Evolutionary conservation across 176 grass and related monocot species (phyloP).

Genomic region (Aegilops sharonensis): DNA sequence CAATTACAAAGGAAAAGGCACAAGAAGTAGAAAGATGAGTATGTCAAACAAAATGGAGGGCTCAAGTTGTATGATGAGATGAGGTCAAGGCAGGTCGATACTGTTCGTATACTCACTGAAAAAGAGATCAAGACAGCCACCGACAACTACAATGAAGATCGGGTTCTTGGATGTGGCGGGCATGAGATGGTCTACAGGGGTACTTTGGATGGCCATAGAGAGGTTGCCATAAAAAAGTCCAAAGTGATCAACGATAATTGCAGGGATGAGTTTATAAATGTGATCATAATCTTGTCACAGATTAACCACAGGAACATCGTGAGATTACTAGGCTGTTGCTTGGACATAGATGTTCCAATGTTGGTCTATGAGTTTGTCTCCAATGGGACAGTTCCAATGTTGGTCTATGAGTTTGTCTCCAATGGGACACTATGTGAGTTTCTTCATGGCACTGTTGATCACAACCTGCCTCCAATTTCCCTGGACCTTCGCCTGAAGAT

Average conservation of each 20-base stretch:
- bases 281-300: constrained; percentile 40
- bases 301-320: constrained; percentile 40
- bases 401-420: constrained; percentile 43
- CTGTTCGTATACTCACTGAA: background rate
- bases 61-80: constrained; percentile 41
- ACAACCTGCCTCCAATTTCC: background rate
- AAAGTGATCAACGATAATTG: constrained; percentile 27
- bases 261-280: constrained; percentile 33
- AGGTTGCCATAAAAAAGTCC: constrained; percentile 25
- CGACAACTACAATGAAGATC: constrained; percentile 15
- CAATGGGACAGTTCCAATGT: background rate
- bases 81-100: constrained; percentile 32
- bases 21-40: constrained; percentile 23
- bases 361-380: constrained; percentile 42
- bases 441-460: background rate
- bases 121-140: constrained; percentile 30
- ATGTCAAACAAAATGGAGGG: constrained; percentile 47
- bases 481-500: constrained; percentile 26
- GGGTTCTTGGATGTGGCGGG: constrained; percentile 42
- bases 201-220: background rate
- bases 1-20: constrained; percentile 36
- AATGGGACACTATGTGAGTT: constrained; percentile 34
- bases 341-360: constrained; percentile 30
- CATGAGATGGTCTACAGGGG: constrained; percentile 26
- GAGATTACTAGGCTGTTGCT: constrained; percentile 31